Evolutionary conservation across 2,329 filamentous ascomycete genomes (phyloP), one percentile per base, ranked within the genome.

Genomic region (Nemania sp.): DNA sequence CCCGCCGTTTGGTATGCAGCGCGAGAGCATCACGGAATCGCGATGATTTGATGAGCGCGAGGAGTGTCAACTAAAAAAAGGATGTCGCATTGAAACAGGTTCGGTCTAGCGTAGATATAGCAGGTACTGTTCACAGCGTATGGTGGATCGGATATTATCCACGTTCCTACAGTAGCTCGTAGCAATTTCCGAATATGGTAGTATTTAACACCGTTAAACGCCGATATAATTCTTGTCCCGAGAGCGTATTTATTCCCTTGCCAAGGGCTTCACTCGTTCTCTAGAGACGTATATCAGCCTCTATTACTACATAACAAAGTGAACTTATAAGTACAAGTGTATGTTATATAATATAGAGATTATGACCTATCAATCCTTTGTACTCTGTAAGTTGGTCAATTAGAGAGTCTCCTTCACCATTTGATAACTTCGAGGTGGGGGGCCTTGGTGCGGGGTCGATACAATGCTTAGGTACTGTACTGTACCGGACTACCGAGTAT

Each of bases 181-280:
- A 26, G 22, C 18, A 55, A 15, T 56, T 52, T 52, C 57, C 43
- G 32, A 51, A 66, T 66, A 18, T 10, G 58, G 64, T 47, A 2
- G 29, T 1, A 15, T 7, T n/a, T 47, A 66, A 58, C 52, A 27
- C 64, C 58, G 59, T 7, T 27, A 62, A 55, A 53, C 52, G 2
- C 64, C 64, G 58, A 45, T n/a, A n/a, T n/a, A n/a, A n/a, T n/a
- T n/a, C n/a, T n/a, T n/a, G n/a, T n/a, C n/a, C n/a, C n/a, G n/a
- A n/a, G n/a, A n/a, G n/a, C n/a, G n/a, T n/a, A n/a, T n/a, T n/a
- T n/a, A n/a, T n/a, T n/a, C n/a, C n/a, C n/a, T n/a, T 32, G 10
- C 29, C 29, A 41, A 41, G 15, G 13, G 8, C 3, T 13, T 41
- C 35, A 11, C 13, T 41, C 35, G 35, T 41, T 11, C 38, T 41